A percentile compares a stretch with the other conserved stretches of the same genome.
phyloP scores from a whole-genome alignment of 1,284 basidiomycete genomes.

The Pseudozyma thailandica region DNA sequence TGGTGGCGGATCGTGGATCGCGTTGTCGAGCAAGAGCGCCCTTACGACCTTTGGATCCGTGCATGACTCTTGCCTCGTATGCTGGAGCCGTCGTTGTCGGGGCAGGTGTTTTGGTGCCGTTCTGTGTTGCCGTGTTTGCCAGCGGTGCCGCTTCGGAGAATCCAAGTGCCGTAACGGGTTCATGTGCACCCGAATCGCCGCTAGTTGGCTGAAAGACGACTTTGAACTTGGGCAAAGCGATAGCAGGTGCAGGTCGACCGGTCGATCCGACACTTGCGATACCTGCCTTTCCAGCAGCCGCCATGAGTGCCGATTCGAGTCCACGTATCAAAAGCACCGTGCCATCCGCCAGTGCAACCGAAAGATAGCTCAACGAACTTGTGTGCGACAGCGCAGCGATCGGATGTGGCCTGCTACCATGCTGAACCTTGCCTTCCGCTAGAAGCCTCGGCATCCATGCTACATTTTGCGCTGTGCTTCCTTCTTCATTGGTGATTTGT shows the following conservation, averaged over 20 bases:
- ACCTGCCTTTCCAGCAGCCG: slow-evolving; percentile 49
- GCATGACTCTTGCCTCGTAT: slow-evolving; percentile 31
- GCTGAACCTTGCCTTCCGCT: slow-evolving; percentile 60
- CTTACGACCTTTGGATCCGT: slow-evolving; percentile 43
- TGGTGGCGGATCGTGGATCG: slow-evolving; percentile 23
- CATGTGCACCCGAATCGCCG: slow-evolving; percentile 67
- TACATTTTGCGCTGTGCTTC: slow-evolving; percentile 1
- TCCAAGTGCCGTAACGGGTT: slow-evolving; percentile 90
- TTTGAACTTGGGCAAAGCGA: slow-evolving; percentile 65
- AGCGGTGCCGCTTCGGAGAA: slow-evolving; percentile 74
- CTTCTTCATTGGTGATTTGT: slow-evolving; percentile 1
- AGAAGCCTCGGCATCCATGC: slow-evolving; percentile 52
- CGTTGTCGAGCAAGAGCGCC: slow-evolving; percentile 25
- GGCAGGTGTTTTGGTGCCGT: not conserved
- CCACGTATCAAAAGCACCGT: slow-evolving; percentile 90
- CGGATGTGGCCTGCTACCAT: slow-evolving; percentile 57
- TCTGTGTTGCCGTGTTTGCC: not conserved
- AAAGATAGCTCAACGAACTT: slow-evolving; percentile 82
- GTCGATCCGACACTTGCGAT: slow-evolving; percentile 10
- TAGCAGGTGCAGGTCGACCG: slow-evolving; percentile 33
- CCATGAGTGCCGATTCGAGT: slow-evolving; percentile 83
- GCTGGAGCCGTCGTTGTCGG: slow-evolving; percentile 5
- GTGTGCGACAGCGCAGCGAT: slow-evolving; percentile 84
- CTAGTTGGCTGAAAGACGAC: slow-evolving; percentile 57
- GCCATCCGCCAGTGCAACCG: slow-evolving; percentile 92